Evolutionary conservation across 1,284 basidiomycete species (phyloP), one percentile per base, ranked within the genome.

Genomic region (Ustilago bromivora): DNA sequence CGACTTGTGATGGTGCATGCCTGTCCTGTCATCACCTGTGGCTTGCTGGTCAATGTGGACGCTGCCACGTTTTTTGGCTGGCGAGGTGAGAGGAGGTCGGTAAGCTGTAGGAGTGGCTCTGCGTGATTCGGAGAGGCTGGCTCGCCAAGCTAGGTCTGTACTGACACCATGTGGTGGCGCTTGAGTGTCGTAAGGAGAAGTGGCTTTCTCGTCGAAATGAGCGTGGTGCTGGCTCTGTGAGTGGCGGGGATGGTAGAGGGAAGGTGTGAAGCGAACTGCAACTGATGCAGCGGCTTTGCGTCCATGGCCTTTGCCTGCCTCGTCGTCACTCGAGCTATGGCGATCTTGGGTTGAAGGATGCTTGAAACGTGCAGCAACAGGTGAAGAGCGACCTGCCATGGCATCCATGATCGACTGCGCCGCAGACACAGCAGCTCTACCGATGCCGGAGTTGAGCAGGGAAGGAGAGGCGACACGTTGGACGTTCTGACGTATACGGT

Each of bases 371-470:
- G 61, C 49, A 2, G 47, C 47, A 12, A 46, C 62, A 8, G 80
- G 82, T 6, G 81, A 81, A 10, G 76, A 53, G 5, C 79, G 73
- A 19, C 80, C 80, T 0, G 81, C 64, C 56, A 82, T 53, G 10
- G 76, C 81, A 34, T 78, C 79, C 65, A 81, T 80, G 47, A 81
- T 59, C 40, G 79, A 81, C 57, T 82, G 81, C 2, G 81, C 81
- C 2, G 81, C 78, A 28, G 72, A 71, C 34, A 76, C 77, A 46
- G 79, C 81, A 15, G 60, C 72, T 19, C 79, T 63, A 17, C 80
- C 71, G 35, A 82, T 55, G 68, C 62, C 74, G 34, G 69, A 74
- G 43, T 60, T 80, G 51, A 74, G 62, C 19, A 71, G 46, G 10
- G 68, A 67, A 36, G 76, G 76, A 5, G 68, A 74, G 8, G 58